phyloP scores from a whole-genome alignment of 2,329 filamentous ascomycete species.

The Aspergillus candidus region DNA sequence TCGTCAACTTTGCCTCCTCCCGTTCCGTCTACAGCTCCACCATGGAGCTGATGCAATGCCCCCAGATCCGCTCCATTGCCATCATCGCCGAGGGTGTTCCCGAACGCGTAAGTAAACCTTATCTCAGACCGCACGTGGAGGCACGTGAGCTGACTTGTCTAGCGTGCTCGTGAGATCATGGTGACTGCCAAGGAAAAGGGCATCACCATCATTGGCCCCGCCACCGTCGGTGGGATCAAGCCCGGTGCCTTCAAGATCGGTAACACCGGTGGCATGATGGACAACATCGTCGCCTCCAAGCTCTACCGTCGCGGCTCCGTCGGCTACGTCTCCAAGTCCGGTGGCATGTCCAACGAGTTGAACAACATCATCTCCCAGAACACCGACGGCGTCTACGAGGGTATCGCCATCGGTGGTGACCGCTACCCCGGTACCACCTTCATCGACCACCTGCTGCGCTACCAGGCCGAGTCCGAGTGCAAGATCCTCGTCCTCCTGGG shows the following conservation, averaged over 20 bases:
- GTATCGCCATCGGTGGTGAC: constrained; percentile 98
- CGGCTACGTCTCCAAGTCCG: constrained; percentile 99
- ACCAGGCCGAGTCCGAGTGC: constrained; percentile 93
- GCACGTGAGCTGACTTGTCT: constrained; percentile 9
- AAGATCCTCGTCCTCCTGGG: constrained; percentile 94
- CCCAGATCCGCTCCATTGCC: constrained; percentile 97
- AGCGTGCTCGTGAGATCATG: constrained; percentile 96
- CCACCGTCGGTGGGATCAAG: constrained; percentile 98
- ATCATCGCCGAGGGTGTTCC: constrained; percentile 99
- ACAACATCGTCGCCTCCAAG: constrained; percentile 99
- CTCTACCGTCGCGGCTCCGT: constrained; percentile 99
- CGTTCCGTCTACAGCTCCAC: constrained; percentile 98
- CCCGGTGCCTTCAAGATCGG: constrained; percentile 99
- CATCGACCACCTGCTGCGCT: constrained; percentile 95
- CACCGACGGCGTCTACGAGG: constrained; percentile 97
- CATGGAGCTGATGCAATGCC: constrained; percentile 95
- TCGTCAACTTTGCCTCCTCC: constrained; percentile 99
- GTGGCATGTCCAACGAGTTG: constrained; percentile 99
- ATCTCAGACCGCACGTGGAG: background rate
- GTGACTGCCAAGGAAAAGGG: constrained; percentile 97
- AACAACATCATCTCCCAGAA: constrained; percentile 98
- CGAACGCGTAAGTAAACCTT: constrained; percentile 63
- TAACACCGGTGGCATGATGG: constrained; percentile 99
- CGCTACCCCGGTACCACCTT: constrained; percentile 98
- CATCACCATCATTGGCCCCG: constrained; percentile 96